Evolutionary conservation across 768 basidiomycete species (phyloP), one percentile per base, ranked within the genome.

Genomic region (Leccinum rimulosum): DNA sequence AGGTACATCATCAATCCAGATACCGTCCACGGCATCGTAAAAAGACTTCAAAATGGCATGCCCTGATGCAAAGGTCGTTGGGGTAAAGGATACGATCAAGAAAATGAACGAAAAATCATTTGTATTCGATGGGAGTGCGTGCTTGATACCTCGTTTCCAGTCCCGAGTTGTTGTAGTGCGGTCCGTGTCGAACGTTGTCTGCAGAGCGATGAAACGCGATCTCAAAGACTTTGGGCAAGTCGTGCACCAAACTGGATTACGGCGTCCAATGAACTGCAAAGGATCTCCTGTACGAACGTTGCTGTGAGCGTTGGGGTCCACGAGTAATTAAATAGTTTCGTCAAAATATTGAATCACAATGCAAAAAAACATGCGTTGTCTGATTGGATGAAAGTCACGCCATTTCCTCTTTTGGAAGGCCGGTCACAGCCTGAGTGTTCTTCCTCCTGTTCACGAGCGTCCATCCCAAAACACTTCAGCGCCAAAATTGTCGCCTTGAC

Each of bases 51-150:
- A 87, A 72, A 81, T 80, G 66, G 80, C 80, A n/a, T 93, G 86
- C 64, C 88, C 88, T 0, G 70, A 77, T 17, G 89, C 89, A 1
- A 88, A 87, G 65, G 69, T 92, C 3, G 82, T 93, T 55, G 89
- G 88, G 1, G 86, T 89, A 1, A 79, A 77, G 56, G 87, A 74
- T 22, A 82, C 78, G 4, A 62, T 80, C 52, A 73, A 78, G 58
- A 82, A 84, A 60, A 82, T 81, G 64, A 75, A 70, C n/a, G 81
- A 81, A 43, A 78, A 80, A 50, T 77, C 76, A 2, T 66, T 89
- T 28, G 73, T 74, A 12, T 84, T 87, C 63, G 85, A 89, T 57
- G 89, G 89, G 65, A 78, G 88, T 87, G 61, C 36, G 80, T 72
- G 17, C n/a, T 11, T 4, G 31, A 11, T 54, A 36, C 38, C 36